Evolutionary conservation across 192 early-diverging fungal genomes (phyloP).

Genomic region (Kappamyces sp.): DNA sequence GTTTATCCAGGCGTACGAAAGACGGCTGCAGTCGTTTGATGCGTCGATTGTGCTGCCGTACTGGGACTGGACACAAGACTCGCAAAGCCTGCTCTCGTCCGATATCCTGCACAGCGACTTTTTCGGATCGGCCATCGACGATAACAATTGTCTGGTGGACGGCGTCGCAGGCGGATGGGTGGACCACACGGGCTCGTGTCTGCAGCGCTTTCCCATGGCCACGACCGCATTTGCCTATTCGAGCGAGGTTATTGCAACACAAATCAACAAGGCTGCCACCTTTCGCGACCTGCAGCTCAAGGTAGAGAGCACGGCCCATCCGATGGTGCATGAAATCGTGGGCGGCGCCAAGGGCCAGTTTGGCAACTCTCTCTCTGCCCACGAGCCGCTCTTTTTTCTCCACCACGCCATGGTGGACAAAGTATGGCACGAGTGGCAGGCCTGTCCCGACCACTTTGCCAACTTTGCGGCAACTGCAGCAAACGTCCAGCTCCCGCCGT

Average conservation of each 20-base stretch:
- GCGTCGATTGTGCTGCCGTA: conserved; percentile 50
- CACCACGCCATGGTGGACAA: conserved; percentile 62
- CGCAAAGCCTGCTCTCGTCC: conserved; percentile 32
- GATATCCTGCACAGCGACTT: neutral
- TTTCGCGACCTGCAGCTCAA: conserved; percentile 30
- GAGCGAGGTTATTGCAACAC: neutral
- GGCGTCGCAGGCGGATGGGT: conserved; percentile 45
- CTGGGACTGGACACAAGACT: conserved; percentile 54
- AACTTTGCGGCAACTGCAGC: too few relatives aligned
- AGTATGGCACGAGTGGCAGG: conserved; percentile 54
- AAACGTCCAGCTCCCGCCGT: neutral
- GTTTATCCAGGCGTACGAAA: conserved; percentile 48
- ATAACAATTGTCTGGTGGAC: conserved; percentile 41
- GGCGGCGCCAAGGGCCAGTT: conserved; percentile 42
- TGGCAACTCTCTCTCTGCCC: conserved; percentile 42
- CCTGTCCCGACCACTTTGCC: too few relatives aligned
- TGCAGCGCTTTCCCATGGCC: too few relatives aligned
- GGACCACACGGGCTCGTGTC: neutral
- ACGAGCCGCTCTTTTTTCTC: conserved; percentile 61
- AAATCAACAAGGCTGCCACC: neutral
- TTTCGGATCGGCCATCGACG: neutral
- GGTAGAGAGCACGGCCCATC: conserved; percentile 32
- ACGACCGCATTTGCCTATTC: neutral
- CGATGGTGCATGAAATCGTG: conserved; percentile 27
- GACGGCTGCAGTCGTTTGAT: conserved; percentile 38